These are phyloP conservation scores for Auricularia auricula-judae DNA, from an alignment of 768 basidiomycete genomes.

Conservation along the genomic window DNA sequence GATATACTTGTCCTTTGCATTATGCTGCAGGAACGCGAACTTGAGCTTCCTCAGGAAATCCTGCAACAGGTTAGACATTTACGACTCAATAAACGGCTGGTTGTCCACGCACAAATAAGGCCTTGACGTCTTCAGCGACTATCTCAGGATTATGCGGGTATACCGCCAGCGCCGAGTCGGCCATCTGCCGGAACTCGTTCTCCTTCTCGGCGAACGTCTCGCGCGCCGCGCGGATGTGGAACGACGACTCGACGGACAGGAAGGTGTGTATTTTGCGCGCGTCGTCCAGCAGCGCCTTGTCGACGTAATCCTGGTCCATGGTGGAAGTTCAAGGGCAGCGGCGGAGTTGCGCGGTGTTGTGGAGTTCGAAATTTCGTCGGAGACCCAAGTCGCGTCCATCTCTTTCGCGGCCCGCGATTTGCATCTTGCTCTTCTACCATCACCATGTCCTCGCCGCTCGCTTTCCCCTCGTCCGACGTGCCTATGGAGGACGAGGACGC, in stretches of 20 bases:
- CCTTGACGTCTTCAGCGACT: slow-evolving; percentile 45
- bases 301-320: background rate
- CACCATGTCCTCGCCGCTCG: slow-evolving; percentile 38
- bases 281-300: background rate
- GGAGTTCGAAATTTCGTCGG: background rate
- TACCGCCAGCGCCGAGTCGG: background rate
- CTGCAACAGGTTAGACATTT: slow-evolving; percentile 22
- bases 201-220: background rate
- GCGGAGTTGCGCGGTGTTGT: too few species aligned
- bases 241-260: background rate
- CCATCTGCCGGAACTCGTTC: background rate
- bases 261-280: background rate
- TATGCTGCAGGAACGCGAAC: slow-evolving; percentile 82
- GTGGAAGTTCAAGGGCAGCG: background rate
- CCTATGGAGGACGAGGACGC: slow-evolving; percentile 34
- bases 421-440: background rate
- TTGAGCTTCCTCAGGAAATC: slow-evolving; percentile 72
- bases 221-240: background rate
- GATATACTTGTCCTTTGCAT: slow-evolving; percentile 82
- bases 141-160: slow-evolving; percentile 32
- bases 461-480: slow-evolving; percentile 54
- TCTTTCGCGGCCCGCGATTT: background rate
- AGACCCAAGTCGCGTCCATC: background rate
- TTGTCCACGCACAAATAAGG: slow-evolving; percentile 41
- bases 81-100: background rate